Evolutionary conservation across 164 flowering plant genomes (phyloP).

Genomic region (Warburgia ugandensis): DNA sequence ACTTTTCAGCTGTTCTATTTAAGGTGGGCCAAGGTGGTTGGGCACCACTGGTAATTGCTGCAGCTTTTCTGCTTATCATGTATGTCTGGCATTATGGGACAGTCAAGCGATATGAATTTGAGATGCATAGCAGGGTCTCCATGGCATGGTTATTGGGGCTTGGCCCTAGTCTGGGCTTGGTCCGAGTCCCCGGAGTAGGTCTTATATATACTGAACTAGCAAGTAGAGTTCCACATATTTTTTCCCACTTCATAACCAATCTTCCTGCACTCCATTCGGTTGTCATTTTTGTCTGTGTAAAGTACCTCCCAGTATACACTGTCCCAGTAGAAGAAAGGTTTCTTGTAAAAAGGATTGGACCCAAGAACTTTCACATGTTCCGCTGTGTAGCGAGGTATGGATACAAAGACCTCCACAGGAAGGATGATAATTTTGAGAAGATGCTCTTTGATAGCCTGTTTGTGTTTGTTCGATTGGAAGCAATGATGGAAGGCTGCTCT

Average conservation of each 20-base stretch:
- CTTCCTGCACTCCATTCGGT: slow-evolving; percentile 92
- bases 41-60: slow-evolving; percentile 93
- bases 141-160: slow-evolving; percentile 97
- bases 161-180: slow-evolving; percentile 93
- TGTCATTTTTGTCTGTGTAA: slow-evolving; percentile 88
- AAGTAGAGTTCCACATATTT: slow-evolving; percentile 91
- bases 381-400: slow-evolving; percentile 97
- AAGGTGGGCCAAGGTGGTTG: slow-evolving; percentile 97
- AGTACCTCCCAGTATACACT: slow-evolving; percentile 91
- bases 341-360: slow-evolving; percentile 88
- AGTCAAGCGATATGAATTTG: slow-evolving; percentile 77
- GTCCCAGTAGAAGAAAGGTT: slow-evolving; percentile 88
- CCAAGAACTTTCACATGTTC: slow-evolving; percentile 88
- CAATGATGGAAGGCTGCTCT: slow-evolving; percentile 93
- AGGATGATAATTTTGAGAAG: slow-evolving; percentile 89
- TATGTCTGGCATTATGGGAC: slow-evolving; percentile 95
- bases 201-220: slow-evolving; percentile 93
- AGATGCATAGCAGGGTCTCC: slow-evolving; percentile 93
- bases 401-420: slow-evolving; percentile 91
- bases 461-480: slow-evolving; percentile 70
- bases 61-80: slow-evolving; percentile 73
- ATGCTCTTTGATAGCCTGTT: slow-evolving; percentile 74
- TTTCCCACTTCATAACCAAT: slow-evolving; percentile 95
- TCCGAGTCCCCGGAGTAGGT: slow-evolving; percentile 95
- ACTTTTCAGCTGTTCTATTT: slow-evolving; percentile 73